Percentiles rank a stretch among this genome's conserved stretches.
phyloP scores from a whole-genome alignment of 192 early-diverging fungal species.

The Backusella mclennaniae region DNA sequence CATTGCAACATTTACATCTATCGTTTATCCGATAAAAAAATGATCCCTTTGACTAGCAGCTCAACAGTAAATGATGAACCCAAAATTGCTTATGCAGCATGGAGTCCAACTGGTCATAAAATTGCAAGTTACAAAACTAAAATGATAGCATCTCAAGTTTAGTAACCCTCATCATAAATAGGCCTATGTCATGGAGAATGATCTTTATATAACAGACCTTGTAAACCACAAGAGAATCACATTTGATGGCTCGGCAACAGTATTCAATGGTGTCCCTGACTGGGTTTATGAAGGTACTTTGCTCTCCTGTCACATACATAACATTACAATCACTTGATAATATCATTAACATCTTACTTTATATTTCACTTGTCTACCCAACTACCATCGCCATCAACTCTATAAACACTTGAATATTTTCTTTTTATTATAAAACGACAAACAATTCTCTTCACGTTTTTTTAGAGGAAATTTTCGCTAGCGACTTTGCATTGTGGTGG shows the following conservation, averaged over 20 bases:
- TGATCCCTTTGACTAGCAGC: slow-evolving; percentile 55
- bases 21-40: slow-evolving; percentile 55
- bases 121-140: slow-evolving; percentile 30
- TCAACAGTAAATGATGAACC: slow-evolving; percentile 41
- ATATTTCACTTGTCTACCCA: neutral
- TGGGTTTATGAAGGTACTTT: slow-evolving; percentile 87
- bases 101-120: slow-evolving; percentile 78
- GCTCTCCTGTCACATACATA: neutral
- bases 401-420: neutral
- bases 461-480: slow-evolving; percentile 79
- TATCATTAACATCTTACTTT: neutral
- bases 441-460: neutral
- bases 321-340: neutral
- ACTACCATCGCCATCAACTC: neutral
- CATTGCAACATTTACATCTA: slow-evolving; percentile 81
- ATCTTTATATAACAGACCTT: slow-evolving; percentile 80
- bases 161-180: neutral
- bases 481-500: slow-evolving; percentile 81
- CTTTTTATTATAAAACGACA: neutral
- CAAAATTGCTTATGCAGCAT: slow-evolving; percentile 66
- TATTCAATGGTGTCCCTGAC: slow-evolving; percentile 94
- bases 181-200: slow-evolving; percentile 87
- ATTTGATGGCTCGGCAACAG: slow-evolving; percentile 73
- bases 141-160: too few species aligned
- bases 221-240: slow-evolving; percentile 72